Percentiles rank a stretch among this genome's conserved stretches.
phyloP scores from a whole-genome alignment of 208 protist species.

The Crithidia expoeki region DNA sequence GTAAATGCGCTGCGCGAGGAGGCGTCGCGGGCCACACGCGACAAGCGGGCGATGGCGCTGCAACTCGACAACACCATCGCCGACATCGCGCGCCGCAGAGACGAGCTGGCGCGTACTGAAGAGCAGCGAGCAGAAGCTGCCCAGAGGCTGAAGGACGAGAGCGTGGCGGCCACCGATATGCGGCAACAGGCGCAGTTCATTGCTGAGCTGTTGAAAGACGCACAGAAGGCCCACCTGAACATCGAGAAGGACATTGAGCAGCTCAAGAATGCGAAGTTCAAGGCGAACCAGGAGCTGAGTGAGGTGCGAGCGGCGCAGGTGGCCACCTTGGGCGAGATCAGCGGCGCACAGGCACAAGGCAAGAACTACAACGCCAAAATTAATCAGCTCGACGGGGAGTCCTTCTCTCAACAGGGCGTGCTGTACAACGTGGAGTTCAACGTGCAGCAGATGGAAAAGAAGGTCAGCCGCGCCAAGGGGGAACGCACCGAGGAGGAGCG shows the following conservation, averaged over 20 bases:
- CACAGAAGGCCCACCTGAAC: conserved; percentile 50
- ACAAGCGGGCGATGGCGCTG: conserved; percentile 42
- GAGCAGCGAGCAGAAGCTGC: conserved; percentile 28
- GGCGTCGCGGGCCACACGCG: conserved; percentile 48
- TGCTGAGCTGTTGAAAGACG: conserved; percentile 55
- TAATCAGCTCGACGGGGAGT: conserved; percentile 79
- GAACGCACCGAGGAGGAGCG: conserved; percentile 94
- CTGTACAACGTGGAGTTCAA: conserved; percentile 95
- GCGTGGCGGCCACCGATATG: conserved; percentile 55
- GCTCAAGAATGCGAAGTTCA: conserved; percentile 85
- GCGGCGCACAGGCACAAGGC: conserved; percentile 77
- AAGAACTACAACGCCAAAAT: conserved; percentile 90
- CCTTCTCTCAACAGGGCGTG: conserved; percentile 92
- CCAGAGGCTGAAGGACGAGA: conserved; percentile 46
- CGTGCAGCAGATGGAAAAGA: conserved; percentile 95
- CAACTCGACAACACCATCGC: conserved; percentile 37
- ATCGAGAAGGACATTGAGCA: conserved; percentile 78
- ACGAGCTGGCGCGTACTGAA: conserved; percentile 40
- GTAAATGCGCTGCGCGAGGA: conserved; percentile 72
- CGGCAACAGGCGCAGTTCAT: conserved; percentile 69
- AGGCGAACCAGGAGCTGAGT: conserved; percentile 81
- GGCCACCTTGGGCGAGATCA: conserved; percentile 80
- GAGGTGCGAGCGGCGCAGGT: conserved; percentile 65
- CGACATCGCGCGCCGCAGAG: conserved; percentile 39
- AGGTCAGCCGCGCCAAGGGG: conserved; percentile 88